Evolutionary conservation across 2,329 filamentous ascomycete genomes (phyloP).

Genomic region (Ophiostoma ulmi): DNA sequence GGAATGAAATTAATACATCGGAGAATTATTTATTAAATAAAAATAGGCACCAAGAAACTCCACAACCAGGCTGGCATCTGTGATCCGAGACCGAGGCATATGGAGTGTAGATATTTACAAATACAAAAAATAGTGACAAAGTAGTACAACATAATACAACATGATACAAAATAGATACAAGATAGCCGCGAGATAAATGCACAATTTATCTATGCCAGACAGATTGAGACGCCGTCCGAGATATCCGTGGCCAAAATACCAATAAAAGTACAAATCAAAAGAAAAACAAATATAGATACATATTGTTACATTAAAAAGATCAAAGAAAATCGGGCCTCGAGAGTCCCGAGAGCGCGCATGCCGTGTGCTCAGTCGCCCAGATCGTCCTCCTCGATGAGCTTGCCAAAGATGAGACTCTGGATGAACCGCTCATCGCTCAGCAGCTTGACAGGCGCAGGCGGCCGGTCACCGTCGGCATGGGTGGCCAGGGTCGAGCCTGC

Average conservation of each 20-base stretch:
- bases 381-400: slow-evolving; percentile 62
- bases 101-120: not conserved
- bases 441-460: slow-evolving; percentile 48
- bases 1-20: too few relatives aligned
- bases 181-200: slow-evolving; percentile 14
- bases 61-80: too few relatives aligned
- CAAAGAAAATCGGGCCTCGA: not conserved
- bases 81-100: not conserved
- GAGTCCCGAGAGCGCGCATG: not conserved
- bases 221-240: not conserved
- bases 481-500: slow-evolving; percentile 30
- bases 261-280: not conserved
- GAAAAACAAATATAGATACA: not conserved
- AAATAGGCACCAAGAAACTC: not conserved
- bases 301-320: not conserved
- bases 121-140: not conserved
- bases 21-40: not conserved
- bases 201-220: not conserved
- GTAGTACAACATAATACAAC: slow-evolving; percentile 17
- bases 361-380: slow-evolving; percentile 28
- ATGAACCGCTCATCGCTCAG: slow-evolving; percentile 83
- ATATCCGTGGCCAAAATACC: not conserved
- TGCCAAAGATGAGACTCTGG: slow-evolving; percentile 85
- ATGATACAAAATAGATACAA: not conserved
- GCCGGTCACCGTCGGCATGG: slow-evolving; percentile 32